Evolutionary conservation across 2,329 filamentous ascomycete species (phyloP).

Genomic region (Exophiala sp.): DNA sequence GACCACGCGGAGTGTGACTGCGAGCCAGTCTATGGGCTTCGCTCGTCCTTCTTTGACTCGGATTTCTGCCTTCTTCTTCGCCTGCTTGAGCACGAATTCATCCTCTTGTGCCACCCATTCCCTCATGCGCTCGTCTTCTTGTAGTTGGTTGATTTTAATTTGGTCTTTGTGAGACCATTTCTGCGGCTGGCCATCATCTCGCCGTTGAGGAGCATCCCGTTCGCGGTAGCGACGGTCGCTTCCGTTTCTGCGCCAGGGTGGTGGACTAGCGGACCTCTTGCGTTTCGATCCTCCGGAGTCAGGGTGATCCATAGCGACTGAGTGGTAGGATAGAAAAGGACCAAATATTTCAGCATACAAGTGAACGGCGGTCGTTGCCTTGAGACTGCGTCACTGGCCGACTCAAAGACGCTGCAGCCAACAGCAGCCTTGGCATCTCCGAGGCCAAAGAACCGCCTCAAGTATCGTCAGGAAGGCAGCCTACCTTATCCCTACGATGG

Average conservation of each 20-base stretch:
- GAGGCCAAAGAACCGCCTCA: no score
- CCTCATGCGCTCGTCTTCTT: slow-evolving; percentile 69
- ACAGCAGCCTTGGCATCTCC: background rate
- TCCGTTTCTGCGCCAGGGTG: slow-evolving; percentile 34
- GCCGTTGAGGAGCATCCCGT: slow-evolving; percentile 6
- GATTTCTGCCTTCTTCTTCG: slow-evolving; percentile 96
- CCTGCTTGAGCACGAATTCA: slow-evolving; percentile 89
- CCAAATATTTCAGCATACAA: background rate
- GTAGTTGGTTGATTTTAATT: slow-evolving; percentile 49
- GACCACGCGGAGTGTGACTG: slow-evolving; percentile 82
- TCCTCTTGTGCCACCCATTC: slow-evolving; percentile 93
- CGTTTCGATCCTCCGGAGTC: slow-evolving; percentile 30
- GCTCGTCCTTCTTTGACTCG: slow-evolving; percentile 85
- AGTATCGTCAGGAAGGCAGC: no score
- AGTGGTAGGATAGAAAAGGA: background rate
- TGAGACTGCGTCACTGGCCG: background rate
- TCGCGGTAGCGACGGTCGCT: slow-evolving; percentile 14
- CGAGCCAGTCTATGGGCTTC: slow-evolving; percentile 87
- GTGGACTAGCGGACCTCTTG: slow-evolving; percentile 40
- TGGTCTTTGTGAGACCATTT: slow-evolving; percentile 38
- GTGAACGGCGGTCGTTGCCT: background rate
- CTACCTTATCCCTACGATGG: no score
- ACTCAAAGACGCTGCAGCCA: background rate
- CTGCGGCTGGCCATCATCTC: slow-evolving; percentile 13
- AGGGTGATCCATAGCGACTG: slow-evolving; percentile 31